phyloP scores from a whole-genome alignment of 1,284 basidiomycete species.

The Boletus hoseneyae region DNA sequence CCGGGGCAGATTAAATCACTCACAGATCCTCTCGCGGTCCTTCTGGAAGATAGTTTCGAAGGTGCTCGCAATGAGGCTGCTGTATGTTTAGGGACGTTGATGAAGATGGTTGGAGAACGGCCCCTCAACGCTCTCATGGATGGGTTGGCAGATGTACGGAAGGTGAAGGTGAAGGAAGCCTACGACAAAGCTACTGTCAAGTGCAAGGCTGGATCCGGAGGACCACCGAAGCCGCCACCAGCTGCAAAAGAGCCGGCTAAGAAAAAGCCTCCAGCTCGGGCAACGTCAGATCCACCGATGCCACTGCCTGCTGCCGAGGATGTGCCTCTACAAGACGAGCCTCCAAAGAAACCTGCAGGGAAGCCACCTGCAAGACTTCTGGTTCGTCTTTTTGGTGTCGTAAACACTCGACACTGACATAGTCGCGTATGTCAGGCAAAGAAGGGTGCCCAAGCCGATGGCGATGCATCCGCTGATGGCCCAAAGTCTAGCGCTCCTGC shows the following conservation, averaged over 20 bases:
- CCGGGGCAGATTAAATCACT: slow-evolving; percentile 82
- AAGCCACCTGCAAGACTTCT: slow-evolving; percentile 51
- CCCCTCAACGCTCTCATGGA: slow-evolving; percentile 89
- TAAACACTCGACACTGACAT: slow-evolving; percentile 10
- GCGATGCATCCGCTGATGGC: slow-evolving; percentile 27
- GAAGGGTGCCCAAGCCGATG: slow-evolving; percentile 46
- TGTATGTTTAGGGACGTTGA: slow-evolving; percentile 83
- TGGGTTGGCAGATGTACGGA: slow-evolving; percentile 83
- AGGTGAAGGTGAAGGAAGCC: slow-evolving; percentile 92
- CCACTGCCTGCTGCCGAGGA: slow-evolving; percentile 19
- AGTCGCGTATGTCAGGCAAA: slow-evolving; percentile 38
- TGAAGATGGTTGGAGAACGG: slow-evolving; percentile 97
- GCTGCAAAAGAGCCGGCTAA: slow-evolving; percentile 41
- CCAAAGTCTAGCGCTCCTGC: slow-evolving; percentile 29
- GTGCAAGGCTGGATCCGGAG: slow-evolving; percentile 64
- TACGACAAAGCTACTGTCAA: slow-evolving; percentile 87
- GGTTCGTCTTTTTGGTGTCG: slow-evolving; percentile 31
- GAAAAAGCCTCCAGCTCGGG: slow-evolving; percentile 41
- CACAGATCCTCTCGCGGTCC: slow-evolving; percentile 71
- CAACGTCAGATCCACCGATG: slow-evolving; percentile 21
- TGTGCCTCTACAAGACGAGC: slow-evolving; percentile 32
- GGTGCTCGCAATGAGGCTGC: slow-evolving; percentile 92
- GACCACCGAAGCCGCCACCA: slow-evolving; percentile 41
- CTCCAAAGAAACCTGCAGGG: slow-evolving; percentile 44
- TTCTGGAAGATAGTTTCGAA: slow-evolving; percentile 88